A percentile compares a stretch with the other conserved stretches of the same genome.
Conservation (phyloP, 148 eudicot species). For the Heliamphora exappendiculata region DNA sequence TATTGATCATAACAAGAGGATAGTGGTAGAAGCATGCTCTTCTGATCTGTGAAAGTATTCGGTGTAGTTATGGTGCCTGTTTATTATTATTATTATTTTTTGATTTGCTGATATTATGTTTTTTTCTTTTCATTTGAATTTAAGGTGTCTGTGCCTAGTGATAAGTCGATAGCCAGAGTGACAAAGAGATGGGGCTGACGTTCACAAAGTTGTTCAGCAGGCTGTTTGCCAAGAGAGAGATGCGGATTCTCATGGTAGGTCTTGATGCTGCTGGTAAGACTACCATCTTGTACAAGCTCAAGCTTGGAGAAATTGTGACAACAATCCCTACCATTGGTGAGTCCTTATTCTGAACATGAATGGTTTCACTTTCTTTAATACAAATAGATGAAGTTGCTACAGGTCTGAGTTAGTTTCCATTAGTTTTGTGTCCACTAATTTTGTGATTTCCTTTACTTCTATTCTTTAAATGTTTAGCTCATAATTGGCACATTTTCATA, state of each 20-base stretch:
- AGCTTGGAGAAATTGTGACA: constrained; percentile 27
- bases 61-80: background rate
- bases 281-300: constrained; percentile 23
- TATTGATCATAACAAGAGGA: background rate
- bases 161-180: background rate
- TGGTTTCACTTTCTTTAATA: background rate
- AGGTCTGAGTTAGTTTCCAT: background rate
- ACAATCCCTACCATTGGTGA: constrained; percentile 29
- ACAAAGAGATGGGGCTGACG: constrained; percentile 17
- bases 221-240: constrained; percentile 30
- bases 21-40: background rate
- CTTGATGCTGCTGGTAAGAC: constrained; percentile 30
- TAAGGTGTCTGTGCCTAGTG: background rate
- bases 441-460: background rate
- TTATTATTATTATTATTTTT: background rate
- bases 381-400: background rate
- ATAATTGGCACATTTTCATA: background rate
- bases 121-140: background rate
- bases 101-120: background rate
- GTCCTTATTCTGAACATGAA: background rate
- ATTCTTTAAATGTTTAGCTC: background rate
- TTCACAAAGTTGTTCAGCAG: constrained; percentile 22
- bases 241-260: constrained; percentile 30
- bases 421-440: background rate
- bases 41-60: background rate